Base-by-base conservation (phyloP, 1,284 basidiomycete species). In the Ustilago trichophora region DNA sequence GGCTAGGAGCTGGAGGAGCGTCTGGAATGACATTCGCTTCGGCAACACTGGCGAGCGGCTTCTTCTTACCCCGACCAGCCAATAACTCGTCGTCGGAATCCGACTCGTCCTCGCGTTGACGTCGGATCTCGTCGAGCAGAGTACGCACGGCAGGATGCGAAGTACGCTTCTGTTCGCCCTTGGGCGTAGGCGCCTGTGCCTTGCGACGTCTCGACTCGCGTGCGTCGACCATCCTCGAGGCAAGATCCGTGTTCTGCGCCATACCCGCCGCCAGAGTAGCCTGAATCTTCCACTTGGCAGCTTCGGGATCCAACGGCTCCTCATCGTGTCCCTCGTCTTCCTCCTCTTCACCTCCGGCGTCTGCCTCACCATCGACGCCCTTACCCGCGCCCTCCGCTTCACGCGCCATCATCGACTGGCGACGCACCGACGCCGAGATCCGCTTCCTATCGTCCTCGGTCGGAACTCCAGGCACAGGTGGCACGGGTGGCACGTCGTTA, bases 271-370 rank as follows among this genome's bases (percentile, higher is more conserved):
- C 78, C 15, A 80, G 46, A 1, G 72, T 75, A 22, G 78, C 78
- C 51, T 80, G 75, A 19, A 80, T 68, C 51, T 75, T 78, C 77
- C 78, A 76, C 38, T 78, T 76, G n/a, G 70, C 75, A 7, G 66
- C 69, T 22, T 78, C 73, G 10, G 70, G 55, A 31, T 73, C 67
- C 37, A 62, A 16, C 21, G 55, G 31, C 33, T 51, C 51, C 18
- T 76, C 66, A 12, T 64, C 54, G 19, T 57, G 64, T 2, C 27
- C 57, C 4, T 74, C 72, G 3, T 48, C 56, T 7, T 41, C 68
- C 2, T 49, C 52, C 8, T 48, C 53, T 4, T 52, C 48, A 3
- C 25, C 54, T 3, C 37, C 63, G 5, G 34, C 43, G n/a, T 29
- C 48, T 3, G 3, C 52, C 11, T 24, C n/a, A n/a, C n/a, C n/a